Conservation (phyloP, 148 eudicot genomes). For the Dianthus caryophyllus region DNA sequence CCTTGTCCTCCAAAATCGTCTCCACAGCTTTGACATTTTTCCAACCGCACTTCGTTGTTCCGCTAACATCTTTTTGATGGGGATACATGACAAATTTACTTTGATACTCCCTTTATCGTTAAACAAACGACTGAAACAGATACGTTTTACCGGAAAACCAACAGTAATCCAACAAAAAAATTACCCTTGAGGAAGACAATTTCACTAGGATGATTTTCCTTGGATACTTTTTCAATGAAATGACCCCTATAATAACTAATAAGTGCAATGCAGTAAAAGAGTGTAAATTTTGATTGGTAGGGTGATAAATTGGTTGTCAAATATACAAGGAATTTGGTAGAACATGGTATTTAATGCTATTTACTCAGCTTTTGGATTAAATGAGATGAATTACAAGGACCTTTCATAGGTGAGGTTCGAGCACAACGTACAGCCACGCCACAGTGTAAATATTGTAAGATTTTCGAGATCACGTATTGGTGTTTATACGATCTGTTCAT, state of each 20-base stretch:
- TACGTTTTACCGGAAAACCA: not conserved
- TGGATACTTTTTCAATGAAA: constrained; percentile 14
- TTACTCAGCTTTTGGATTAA: constrained; percentile 16
- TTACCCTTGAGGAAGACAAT: not conserved
- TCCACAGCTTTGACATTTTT: constrained; percentile 48
- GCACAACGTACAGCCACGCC: not conserved
- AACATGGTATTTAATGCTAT: constrained; percentile 17
- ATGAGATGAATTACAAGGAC: constrained; percentile 9
- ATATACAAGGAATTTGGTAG: constrained; percentile 30
- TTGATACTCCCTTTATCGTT: too few relatives aligned
- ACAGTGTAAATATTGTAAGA: not conserved
- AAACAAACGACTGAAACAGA: too few relatives aligned
- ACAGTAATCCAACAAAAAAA: not conserved
- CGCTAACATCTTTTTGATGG: constrained; percentile 12
- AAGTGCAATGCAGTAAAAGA: constrained; percentile 8
- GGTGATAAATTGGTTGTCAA: constrained; percentile 22
- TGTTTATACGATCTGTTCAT: too few relatives aligned
- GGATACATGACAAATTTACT: constrained; percentile 1
- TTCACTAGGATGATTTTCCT: not conserved
- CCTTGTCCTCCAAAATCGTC: constrained; percentile 67
- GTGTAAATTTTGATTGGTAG: not conserved
- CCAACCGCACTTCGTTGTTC: constrained; percentile 28
- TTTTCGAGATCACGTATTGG: not conserved
- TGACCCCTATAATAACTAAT: constrained; percentile 14
- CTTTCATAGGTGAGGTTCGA: not conserved